Base-by-base conservation (phyloP, 768 basidiomycete species). In the Tylopilus felleus region DNA sequence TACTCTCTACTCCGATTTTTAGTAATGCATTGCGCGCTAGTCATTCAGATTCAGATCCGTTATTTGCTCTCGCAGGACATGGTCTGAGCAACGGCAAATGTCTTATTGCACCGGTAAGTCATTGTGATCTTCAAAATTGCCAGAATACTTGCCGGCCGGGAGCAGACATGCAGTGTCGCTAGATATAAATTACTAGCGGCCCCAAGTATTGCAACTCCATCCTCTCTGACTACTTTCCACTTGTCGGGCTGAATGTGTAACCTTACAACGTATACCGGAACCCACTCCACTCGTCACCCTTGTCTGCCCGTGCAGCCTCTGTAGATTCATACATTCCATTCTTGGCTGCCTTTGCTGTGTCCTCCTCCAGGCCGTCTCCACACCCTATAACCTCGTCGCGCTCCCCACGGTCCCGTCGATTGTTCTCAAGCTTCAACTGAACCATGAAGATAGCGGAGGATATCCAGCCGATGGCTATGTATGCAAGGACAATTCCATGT, bases 401-500 rank as follows among this genome's bases (percentile, higher is more conserved):
- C 57, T 85, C 82, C 0, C 88, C 85, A 8, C 80, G 80, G 40
- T 86, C 84, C 16, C 85, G 77, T 17, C 75, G 73, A 1, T 73
- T 73, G 53, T 90, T 90, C 67, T 90, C 88, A 28, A 72, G 69
- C 49, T 72, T 76, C 36, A 88, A 70, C 17, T 79, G 60, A 39
- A 78, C 49, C 47, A 77, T 71, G 59, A 80, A 80, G 9, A 79
- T 21, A 17, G 75, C 56, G 8, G 82, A 81, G 65, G 73, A 79
- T 33, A 82, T 53, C 69, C 83, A 81, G 35, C 84, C 86, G 52
- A 88, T 78, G 43, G 72, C 77, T 48, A 90, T 88, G 66, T 90
- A 89, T 14, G 78, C 80, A 38, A 90, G 72, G 19, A 88, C 77
- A 44, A 90, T 80, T 19, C 77, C 84, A 57, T 89, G 88, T 7